A percentile compares a stretch with the other conserved stretches of the same genome.
These are phyloP conservation scores for Fragaria vesca DNA, from an alignment of 306 rosid genomes.

Conservation along the genomic window DNA sequence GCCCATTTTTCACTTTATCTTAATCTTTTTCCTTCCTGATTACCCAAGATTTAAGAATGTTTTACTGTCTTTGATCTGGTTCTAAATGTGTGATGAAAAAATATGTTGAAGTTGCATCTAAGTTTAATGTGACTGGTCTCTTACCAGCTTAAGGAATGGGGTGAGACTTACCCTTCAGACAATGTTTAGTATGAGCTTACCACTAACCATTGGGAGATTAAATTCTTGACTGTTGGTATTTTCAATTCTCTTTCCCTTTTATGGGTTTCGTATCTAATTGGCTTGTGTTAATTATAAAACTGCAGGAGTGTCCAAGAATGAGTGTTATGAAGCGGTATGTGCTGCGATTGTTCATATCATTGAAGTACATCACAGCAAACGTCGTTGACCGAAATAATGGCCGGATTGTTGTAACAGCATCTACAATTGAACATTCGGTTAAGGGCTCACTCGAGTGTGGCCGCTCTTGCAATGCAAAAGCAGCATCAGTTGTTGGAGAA, in stretches of 20 bases:
- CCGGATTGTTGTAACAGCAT: conserved; percentile 66
- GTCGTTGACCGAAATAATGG: conserved; percentile 85
- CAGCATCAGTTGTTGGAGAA: conserved; percentile 82
- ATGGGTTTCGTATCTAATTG: conserved; percentile 13
- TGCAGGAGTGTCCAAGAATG: conserved; percentile 50
- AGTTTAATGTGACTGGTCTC: background rate
- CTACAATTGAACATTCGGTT: conserved; percentile 71
- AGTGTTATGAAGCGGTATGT: conserved; percentile 69
- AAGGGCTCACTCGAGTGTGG: conserved; percentile 84
- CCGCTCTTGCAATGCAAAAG: conserved; percentile 85
- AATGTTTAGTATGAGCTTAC: background rate
- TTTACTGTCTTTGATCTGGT: background rate
- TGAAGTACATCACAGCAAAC: conserved; percentile 85
- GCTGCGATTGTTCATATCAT: conserved; percentile 75
- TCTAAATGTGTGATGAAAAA: background rate
- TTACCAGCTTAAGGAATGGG: background rate
- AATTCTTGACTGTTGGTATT: background rate
- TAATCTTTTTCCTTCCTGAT: background rate
- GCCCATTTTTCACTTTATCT: background rate
- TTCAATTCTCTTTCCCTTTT: background rate
- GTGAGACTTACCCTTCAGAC: background rate
- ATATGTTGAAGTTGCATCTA: background rate
- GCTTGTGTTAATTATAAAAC: background rate
- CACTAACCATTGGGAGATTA: background rate
- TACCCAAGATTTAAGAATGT: background rate